A percentile compares a stretch with the other conserved stretches of the same genome.
These are phyloP conservation scores for Effrenium voratum DNA, from an alignment of 73 alveolate species.

Conservation along the genomic window DNA sequence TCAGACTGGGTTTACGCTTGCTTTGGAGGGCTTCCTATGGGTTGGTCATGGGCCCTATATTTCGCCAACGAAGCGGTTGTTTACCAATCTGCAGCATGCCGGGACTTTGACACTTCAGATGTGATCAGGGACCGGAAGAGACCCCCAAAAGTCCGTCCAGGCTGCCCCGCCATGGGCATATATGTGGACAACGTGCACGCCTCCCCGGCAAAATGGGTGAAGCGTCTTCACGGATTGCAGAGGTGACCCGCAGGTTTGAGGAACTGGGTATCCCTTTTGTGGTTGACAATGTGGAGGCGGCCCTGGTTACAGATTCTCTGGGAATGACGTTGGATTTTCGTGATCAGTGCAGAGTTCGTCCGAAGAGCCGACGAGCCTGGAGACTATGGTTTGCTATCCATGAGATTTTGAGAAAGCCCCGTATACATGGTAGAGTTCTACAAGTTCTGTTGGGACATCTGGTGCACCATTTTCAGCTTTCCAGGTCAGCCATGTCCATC, in stretches of 20 bases:
- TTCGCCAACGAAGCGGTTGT: conserved; percentile 2
- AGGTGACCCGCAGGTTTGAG: not conserved
- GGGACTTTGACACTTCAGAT: not conserved
- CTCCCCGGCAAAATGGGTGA: not conserved
- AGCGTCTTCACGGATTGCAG: not conserved
- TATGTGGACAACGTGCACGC: conserved; percentile 42
- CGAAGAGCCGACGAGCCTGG: conserved; percentile 22
- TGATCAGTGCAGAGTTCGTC: not conserved
- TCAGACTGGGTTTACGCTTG: not conserved
- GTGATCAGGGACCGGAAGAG: not conserved
- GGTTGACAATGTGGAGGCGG: not conserved
- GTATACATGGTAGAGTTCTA: not conserved
- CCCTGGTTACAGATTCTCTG: not conserved
- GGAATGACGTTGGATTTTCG: not conserved
- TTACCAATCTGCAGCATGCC: not conserved
- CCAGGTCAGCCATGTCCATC: not conserved
- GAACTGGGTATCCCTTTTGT: not conserved
- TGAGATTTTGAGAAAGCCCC: not conserved
- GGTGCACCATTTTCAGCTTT: not conserved
- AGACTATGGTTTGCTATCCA: conserved; percentile 11
- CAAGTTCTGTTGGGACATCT: conserved; percentile 23
- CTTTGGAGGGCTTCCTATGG: conserved; percentile 43
- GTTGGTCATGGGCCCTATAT: conserved; percentile 42
- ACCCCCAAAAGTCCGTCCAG: not conserved
- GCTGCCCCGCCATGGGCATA: not conserved